Evolutionary conservation across 2,329 filamentous ascomycete species (phyloP), one percentile per base, ranked within the genome.

Genomic region (Cladobotryum mycophilum): DNA sequence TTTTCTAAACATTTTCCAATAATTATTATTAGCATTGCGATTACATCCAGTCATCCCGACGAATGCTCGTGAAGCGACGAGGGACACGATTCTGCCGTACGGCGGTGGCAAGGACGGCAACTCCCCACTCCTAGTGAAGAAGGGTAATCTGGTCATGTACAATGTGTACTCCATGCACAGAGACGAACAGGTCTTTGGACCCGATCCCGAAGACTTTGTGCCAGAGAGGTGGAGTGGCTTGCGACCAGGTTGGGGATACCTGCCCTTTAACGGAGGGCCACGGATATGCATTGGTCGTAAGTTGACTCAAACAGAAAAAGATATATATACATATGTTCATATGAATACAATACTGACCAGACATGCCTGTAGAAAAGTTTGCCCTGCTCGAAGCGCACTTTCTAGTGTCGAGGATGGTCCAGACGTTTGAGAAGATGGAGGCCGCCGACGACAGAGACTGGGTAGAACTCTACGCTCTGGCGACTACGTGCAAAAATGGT

Each of bases 41-140:
- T 61, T 78, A 4, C 69, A 79, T 58, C 73, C 76, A 12, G 69
- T 73, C 5, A 75, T 79, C 17, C 76, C 76, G 1, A 61, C 68
- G 13, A 81, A 80, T 62, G 46, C 75, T 41, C 64, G 67, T 6
- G 46, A 55, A 17, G 63, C 65, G 2, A 51, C 52, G 5, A 51
- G 56, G 35, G 75, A 80, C 59, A 78, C 77, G 0, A 67, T 70
- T 0, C 65, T 82, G 0, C 79, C 79, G 2, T 60, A 65, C 1
- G 79, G 79, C 36, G 79, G 79, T 33, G 78, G 78, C 0, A 57
- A 67, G 4, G 70, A 78, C 45, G 71, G 75, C 36, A 64, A 62
- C 14, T 65, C 69, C 1, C 77, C 78, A 0, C 57, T 82, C 12
- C 74, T 76, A 52, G 67, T 81, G 5, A 64, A 62, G 8, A 74